A percentile compares a stretch with the other conserved stretches of the same genome.
Evolutionary conservation across 192 early-diverging fungal species (phyloP).

Genomic region (Rhizophlyctis rosea): DNA sequence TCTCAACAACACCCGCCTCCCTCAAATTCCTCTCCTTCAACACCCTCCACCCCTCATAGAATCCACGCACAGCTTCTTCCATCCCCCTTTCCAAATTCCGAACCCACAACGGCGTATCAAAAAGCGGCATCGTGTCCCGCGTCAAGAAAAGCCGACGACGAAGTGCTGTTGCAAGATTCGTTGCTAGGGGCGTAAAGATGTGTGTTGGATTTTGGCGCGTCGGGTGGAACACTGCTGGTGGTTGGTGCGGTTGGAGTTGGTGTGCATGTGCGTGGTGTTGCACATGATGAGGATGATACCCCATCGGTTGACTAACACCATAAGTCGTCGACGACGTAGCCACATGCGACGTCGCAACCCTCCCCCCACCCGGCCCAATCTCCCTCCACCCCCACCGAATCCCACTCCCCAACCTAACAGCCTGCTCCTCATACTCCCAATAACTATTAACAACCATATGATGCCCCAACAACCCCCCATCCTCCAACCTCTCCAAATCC

Average conservation of each 20-base stretch:
- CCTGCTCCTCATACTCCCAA: slow-evolving; percentile 47
- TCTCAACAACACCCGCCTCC: slow-evolving; percentile 1
- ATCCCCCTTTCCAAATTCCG: slow-evolving; percentile 72
- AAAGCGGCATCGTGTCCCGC: slow-evolving; percentile 76
- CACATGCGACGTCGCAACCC: neutral
- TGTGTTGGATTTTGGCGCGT: neutral
- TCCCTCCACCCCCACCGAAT: slow-evolving; percentile 35
- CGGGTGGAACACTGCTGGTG: slow-evolving; percentile 9
- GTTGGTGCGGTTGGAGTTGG: neutral
- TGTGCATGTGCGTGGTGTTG: neutral
- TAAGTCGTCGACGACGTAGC: neutral
- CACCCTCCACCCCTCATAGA: slow-evolving; percentile 3
- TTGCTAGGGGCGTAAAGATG: slow-evolving; percentile 13
- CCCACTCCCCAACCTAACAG: slow-evolving; percentile 34
- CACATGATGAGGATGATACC: too few species aligned
- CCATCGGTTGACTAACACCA: neutral
- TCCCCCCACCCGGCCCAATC: slow-evolving; percentile 5
- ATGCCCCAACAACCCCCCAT: slow-evolving; percentile 37
- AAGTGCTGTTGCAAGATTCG: slow-evolving; percentile 17
- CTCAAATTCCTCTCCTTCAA: slow-evolving; percentile 11
- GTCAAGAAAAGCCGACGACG: slow-evolving; percentile 65
- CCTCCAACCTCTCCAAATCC: slow-evolving; percentile 23
- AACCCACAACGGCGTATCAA: slow-evolving; percentile 87
- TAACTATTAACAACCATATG: slow-evolving; percentile 47
- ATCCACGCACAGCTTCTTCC: slow-evolving; percentile 18